Evolutionary conservation across 345 rosid species (phyloP).

Genomic region (Barbarea vulgaris): DNA sequence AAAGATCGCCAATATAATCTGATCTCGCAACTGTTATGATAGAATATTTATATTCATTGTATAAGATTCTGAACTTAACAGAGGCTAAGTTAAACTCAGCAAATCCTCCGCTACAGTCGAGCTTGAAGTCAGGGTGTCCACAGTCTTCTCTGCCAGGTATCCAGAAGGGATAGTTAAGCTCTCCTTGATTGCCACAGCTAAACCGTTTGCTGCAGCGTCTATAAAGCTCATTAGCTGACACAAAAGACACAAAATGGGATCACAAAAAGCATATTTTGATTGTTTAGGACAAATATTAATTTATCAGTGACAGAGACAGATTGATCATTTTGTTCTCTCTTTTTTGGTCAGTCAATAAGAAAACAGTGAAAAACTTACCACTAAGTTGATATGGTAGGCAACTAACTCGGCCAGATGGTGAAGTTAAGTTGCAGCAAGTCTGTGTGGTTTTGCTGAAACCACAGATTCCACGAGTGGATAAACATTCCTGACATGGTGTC

Average conservation of each 20-base stretch:
- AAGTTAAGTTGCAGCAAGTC: not conserved
- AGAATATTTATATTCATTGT: too few species aligned
- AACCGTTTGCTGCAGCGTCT: not conserved
- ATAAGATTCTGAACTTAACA: slow-evolving; percentile 39
- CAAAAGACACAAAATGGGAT: slow-evolving; percentile 1
- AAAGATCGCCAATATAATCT: slow-evolving; percentile 35
- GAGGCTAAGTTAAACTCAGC: slow-evolving; percentile 17
- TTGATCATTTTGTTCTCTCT: not conserved
- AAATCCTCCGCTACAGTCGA: too few species aligned
- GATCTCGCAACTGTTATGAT: slow-evolving; percentile 18
- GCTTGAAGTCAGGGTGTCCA: too few species aligned
- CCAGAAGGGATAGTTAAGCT: slow-evolving; percentile 40
- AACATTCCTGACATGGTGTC: not conserved
- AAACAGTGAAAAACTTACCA: not conserved
- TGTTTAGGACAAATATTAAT: too few species aligned
- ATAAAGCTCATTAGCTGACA: not conserved
- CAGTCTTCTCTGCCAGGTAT: slow-evolving; percentile 20
- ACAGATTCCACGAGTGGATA: slow-evolving; percentile 4
- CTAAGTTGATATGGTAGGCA: not conserved
- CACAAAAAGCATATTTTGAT: not conserved
- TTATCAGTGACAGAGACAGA: not conserved
- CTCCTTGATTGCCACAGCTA: not conserved
- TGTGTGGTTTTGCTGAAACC: not conserved
- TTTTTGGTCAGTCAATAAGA: not conserved
- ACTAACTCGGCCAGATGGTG: not conserved